Conservation (phyloP, 148 eudicot species). For the Rhododendron kiyosumense region DNA sequence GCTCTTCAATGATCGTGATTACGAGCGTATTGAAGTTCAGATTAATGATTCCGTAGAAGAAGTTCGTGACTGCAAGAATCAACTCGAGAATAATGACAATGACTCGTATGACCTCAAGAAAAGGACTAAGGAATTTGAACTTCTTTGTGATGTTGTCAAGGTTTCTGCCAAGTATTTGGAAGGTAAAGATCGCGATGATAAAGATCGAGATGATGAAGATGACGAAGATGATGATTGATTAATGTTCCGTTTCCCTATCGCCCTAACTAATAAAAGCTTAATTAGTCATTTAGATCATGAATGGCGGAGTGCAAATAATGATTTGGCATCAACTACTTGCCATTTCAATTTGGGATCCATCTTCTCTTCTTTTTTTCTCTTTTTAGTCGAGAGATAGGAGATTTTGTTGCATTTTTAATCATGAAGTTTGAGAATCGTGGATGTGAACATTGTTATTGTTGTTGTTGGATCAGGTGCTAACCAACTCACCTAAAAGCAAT, state of each 20-base stretch:
- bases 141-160: conserved; percentile 5
- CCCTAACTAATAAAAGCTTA: not conserved
- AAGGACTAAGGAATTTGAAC: conserved; percentile 10
- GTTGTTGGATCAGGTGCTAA: too few relatives aligned
- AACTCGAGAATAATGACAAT: not conserved
- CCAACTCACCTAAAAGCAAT: too few relatives aligned
- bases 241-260: not conserved
- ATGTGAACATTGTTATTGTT: not conserved
- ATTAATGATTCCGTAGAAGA: not conserved
- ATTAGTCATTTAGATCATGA: not conserved
- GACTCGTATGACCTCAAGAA: not conserved
- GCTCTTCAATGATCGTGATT: not conserved
- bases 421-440: not conserved
- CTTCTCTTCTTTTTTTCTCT: not conserved
- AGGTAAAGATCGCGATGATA: not conserved
- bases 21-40: not conserved
- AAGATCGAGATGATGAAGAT: not conserved
- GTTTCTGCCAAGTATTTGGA: conserved; percentile 3
- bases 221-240: not conserved
- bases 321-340: not conserved
- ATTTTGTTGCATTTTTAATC: not conserved
- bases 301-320: not conserved
- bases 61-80: conserved; percentile 7
- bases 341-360: not conserved
- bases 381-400: not conserved